Percentiles rank a stretch among this genome's conserved stretches.
Evolutionary conservation across 73 alveolate genomes (phyloP).

Genomic region (Urostyla sp.): DNA sequence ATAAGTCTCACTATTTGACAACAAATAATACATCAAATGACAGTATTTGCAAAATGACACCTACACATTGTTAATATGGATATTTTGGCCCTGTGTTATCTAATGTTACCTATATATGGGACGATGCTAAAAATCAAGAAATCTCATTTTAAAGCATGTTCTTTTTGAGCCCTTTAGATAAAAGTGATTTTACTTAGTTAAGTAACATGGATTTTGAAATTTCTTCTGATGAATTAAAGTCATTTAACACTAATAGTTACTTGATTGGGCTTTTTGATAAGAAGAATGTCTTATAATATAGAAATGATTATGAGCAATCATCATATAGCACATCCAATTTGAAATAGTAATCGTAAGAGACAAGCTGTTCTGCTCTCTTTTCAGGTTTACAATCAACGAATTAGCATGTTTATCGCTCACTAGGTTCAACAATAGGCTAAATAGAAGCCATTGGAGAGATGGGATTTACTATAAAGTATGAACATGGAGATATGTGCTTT

Average conservation of each 20-base stretch:
- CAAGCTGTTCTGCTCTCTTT: too few relatives aligned
- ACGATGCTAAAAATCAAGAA: background rate
- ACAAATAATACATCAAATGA: background rate
- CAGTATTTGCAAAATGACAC: slow-evolving; percentile 2
- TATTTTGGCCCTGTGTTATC: slow-evolving; percentile 34
- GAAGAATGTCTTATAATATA: background rate
- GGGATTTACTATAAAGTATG: slow-evolving; percentile 13
- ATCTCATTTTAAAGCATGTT: background rate
- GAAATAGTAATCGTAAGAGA: too few relatives aligned
- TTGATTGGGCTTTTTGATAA: slow-evolving; percentile 22
- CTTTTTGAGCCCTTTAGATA: background rate
- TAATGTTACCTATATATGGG: too few relatives aligned
- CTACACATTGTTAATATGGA: slow-evolving; percentile 16
- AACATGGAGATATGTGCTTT: slow-evolving; percentile 39
- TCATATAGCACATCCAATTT: too few relatives aligned
- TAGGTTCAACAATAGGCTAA: slow-evolving; percentile 4
- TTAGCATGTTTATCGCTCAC: too few relatives aligned
- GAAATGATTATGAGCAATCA: too few relatives aligned
- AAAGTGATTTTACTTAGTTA: slow-evolving; percentile 9
- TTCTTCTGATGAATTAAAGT: background rate
- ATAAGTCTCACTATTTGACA: background rate
- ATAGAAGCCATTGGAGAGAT: background rate
- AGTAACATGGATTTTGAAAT: slow-evolving; percentile 37
- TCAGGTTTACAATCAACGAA: too few relatives aligned
- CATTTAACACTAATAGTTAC: background rate